A percentile compares a stretch with the other conserved stretches of the same genome.
These are phyloP conservation scores for Phragmites australis DNA, from an alignment of 176 grass and related monocot genomes.

Conservation along the genomic window DNA sequence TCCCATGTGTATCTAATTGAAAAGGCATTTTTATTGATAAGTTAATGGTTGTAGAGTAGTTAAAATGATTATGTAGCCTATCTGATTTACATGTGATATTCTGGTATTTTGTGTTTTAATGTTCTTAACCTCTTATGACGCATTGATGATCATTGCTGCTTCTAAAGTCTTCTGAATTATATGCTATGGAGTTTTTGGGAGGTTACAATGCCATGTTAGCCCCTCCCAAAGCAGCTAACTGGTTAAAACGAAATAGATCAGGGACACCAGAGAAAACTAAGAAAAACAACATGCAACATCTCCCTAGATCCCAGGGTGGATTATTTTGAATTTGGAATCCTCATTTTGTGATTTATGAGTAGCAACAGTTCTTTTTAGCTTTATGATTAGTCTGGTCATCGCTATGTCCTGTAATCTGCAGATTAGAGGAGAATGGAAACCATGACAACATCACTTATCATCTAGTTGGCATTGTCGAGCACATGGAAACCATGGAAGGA, in stretches of 20 bases:
- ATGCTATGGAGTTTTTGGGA: too few species aligned
- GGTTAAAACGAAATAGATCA: too few species aligned
- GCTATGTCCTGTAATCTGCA: conserved; percentile 36
- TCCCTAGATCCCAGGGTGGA: too few species aligned
- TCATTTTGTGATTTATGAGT: conserved; percentile 24
- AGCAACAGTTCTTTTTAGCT: neutral
- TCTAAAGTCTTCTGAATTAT: conserved; percentile 5
- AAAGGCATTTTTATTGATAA: conserved; percentile 18
- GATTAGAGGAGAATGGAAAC: conserved; percentile 62
- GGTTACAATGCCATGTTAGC: too few species aligned
- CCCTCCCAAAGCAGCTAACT: too few species aligned
- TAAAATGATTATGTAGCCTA: neutral
- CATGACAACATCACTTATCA: conserved; percentile 53
- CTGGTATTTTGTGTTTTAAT: conserved; percentile 23
- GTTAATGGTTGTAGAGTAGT: neutral
- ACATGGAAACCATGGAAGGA: conserved; percentile 64
- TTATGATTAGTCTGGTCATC: conserved; percentile 15
- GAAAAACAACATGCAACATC: too few species aligned
- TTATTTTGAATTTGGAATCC: neutral
- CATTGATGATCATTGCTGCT: neutral
- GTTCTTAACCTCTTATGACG: neutral
- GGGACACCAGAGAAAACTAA: too few species aligned
- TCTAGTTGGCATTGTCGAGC: conserved; percentile 77
- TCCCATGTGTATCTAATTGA: neutral
- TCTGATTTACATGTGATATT: conserved; percentile 3